Base-by-base conservation (phyloP, 2,329 filamentous ascomycete species). In the Dryadomyces quercivorus region DNA sequence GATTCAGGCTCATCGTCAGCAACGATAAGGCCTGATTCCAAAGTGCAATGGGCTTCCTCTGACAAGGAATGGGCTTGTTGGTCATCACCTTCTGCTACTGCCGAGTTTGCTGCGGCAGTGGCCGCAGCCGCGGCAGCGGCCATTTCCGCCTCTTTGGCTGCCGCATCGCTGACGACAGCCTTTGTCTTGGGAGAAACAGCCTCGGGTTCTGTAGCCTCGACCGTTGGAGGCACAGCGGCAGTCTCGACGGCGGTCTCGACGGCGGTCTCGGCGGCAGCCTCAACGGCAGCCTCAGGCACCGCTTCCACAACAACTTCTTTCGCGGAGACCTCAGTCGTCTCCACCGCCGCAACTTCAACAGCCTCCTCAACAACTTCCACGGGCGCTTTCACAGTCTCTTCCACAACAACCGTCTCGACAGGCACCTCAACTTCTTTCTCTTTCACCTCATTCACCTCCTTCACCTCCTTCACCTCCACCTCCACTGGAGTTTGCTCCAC, bases 11-110 rank as follows among this genome's bases (percentile, higher is more conserved):
- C 9, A 22, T 51, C 21, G 49, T 51, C 49, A 51, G 49, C 21
- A 51, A 51, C 20, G 49, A 51, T 36, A 51, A 51, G 36, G 20
- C 38, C 49, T 43, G 49, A 43, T 43, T 51, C 36, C 42, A 51
- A 42, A 22, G 36, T 18, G 49, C 26, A 15, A 42, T 8, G 20
- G 42, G 20, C 15, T 9, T n/a, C 36, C 21, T 13, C 9, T 8
- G 12, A 20, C 15, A 13, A 34, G 16, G 43, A 45, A 42, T 13
- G 38, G 38, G 38, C 38, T 42, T 42, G 38, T 20, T 45, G 16
- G 43, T 16, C 10, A 20, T 50, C 40, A 51, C 50, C 50, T 51
- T 51, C 50, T 44, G 50, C 22, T 34, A 51, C 4, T 20, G 40
- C 21, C 5, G 38, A 3, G 20, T 42, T 12, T 10, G 49, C 9